A percentile compares a stretch with the other conserved stretches of the same genome.
These are phyloP conservation scores for Pyrus hybrid DNA, from an alignment of 331 rosid species.

Conservation along the genomic window DNA sequence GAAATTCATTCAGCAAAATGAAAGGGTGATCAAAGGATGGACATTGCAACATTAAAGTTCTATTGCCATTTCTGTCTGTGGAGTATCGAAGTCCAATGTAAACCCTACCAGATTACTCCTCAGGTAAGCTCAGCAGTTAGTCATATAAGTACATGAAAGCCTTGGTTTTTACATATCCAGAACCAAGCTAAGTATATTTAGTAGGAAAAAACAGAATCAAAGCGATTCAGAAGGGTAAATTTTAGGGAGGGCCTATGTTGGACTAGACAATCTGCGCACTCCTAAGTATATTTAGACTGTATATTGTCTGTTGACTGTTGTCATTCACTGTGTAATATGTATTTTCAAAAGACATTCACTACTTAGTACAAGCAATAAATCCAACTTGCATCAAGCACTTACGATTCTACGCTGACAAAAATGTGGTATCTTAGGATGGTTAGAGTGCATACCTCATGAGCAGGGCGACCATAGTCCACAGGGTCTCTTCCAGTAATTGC, in stretches of 20 bases:
- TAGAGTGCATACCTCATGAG: constrained; percentile 51
- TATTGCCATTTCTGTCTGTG: neutral
- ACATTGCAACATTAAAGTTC: neutral
- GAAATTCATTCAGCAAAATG: neutral
- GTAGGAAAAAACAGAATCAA: neutral
- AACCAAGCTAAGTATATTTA: neutral
- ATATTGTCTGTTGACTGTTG: neutral
- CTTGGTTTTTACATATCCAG: neutral
- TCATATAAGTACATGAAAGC: neutral
- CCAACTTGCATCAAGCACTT: neutral
- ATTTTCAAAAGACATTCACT: neutral
- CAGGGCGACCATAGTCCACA: constrained; percentile 82
- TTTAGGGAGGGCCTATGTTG: neutral
- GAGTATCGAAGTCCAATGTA: neutral
- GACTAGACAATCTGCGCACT: neutral
- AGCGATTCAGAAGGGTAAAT: neutral
- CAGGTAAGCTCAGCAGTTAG: neutral
- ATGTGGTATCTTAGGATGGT: neutral
- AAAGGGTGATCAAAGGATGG: neutral
- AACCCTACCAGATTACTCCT: neutral
- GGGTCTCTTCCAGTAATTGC: constrained; percentile 93
- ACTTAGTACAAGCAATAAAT: neutral
- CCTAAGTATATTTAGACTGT: neutral
- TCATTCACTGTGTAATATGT: neutral
- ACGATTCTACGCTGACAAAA: neutral